Percentiles rank a stretch among this genome's conserved stretches.
phyloP scores from a whole-genome alignment of 768 basidiomycete species.

The Boletus subparvulus region DNA sequence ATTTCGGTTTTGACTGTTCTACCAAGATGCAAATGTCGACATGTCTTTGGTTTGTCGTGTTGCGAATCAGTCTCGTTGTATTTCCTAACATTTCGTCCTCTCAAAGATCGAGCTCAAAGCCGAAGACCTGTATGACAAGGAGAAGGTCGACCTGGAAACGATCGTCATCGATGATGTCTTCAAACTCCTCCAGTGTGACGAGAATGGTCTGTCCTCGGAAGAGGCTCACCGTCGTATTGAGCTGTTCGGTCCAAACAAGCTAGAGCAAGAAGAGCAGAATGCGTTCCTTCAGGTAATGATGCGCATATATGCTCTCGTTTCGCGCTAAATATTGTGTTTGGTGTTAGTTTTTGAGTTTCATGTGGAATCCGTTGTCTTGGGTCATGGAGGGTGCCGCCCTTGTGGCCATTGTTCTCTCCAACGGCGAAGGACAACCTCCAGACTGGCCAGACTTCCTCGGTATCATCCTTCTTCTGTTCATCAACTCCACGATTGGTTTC shows the following conservation, averaged over 20 bases:
- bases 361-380: slow-evolving; percentile 99
- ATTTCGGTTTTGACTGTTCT: slow-evolving; percentile 1
- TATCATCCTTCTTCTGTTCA: slow-evolving; percentile 86
- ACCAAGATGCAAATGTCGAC: slow-evolving; percentile 78
- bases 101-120: slow-evolving; percentile 80
- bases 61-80: neutral
- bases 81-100: neutral
- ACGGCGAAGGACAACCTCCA: slow-evolving; percentile 81
- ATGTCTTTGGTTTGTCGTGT: slow-evolving; percentile 62
- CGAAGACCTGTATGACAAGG: slow-evolving; percentile 95
- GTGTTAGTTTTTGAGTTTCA: slow-evolving; percentile 84
- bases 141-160: slow-evolving; percentile 98
- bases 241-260: slow-evolving; percentile 95
- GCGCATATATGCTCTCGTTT: neutral
- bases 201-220: slow-evolving; percentile 69
- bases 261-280: slow-evolving; percentile 88
- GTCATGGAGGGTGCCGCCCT: slow-evolving; percentile 98
- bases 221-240: slow-evolving; percentile 85
- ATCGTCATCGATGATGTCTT: slow-evolving; percentile 97
- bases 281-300: slow-evolving; percentile 75
- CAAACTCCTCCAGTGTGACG: slow-evolving; percentile 88
- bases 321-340: neutral
- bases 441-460: slow-evolving; percentile 99
- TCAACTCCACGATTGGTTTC: slow-evolving; percentile 98
- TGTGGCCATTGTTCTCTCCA: slow-evolving; percentile 93